phyloP scores from a whole-genome alignment of 805 yeast genomes.

The Torulaspora microellipsoides region DNA sequence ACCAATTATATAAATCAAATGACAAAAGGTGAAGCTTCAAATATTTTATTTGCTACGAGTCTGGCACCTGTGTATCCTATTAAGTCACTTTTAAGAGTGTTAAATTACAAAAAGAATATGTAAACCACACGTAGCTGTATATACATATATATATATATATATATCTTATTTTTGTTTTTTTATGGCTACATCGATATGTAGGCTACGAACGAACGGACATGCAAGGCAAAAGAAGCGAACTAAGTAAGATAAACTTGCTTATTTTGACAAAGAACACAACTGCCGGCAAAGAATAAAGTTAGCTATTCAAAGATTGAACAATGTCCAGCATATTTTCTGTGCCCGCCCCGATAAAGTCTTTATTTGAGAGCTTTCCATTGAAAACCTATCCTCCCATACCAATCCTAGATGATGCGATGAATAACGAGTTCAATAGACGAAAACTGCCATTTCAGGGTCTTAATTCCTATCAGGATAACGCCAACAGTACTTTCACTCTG shows the following conservation, averaged over 20 bases:
- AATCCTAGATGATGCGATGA: conserved; percentile 28
- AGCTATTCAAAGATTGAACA: not conserved
- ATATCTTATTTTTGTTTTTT: not conserved
- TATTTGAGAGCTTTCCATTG: conserved; percentile 53
- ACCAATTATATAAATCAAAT: conserved; percentile 9
- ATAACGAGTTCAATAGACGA: conserved; percentile 21
- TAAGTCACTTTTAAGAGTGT: conserved; percentile 16
- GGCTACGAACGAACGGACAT: too few relatives aligned
- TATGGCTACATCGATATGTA: too few relatives aligned
- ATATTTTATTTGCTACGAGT: conserved; percentile 25
- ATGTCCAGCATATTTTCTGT: conserved; percentile 15
- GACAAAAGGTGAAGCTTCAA: conserved; percentile 29
- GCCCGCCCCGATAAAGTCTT: conserved; percentile 41
- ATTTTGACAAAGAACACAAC: not conserved
- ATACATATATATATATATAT: not conserved
- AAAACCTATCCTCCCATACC: conserved; percentile 38
- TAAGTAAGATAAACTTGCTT: too few relatives aligned
- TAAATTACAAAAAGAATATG: conserved; percentile 13
- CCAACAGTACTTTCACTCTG: conserved; percentile 40
- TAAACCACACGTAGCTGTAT: not conserved
- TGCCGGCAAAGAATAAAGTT: not conserved
- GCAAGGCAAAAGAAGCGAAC: too few relatives aligned
- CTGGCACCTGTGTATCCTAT: conserved; percentile 32
- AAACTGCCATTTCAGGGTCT: conserved; percentile 21
- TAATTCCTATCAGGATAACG: conserved; percentile 6